Conservation (phyloP, 2,329 filamentous ascomycete genomes). For the Sphaerulina vaccinii region DNA sequence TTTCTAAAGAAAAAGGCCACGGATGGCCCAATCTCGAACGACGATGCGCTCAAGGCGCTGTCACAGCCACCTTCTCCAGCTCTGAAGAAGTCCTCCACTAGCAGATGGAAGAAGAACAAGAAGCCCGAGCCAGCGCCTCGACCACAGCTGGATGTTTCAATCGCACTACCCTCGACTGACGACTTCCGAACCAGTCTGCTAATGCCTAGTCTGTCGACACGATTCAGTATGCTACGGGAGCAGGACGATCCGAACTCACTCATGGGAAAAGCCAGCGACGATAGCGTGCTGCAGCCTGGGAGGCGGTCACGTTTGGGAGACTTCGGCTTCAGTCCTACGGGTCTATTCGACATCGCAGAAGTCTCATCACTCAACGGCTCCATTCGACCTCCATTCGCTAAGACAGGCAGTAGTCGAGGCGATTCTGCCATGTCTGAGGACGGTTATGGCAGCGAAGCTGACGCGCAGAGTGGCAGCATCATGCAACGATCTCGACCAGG, state of each 20-base stretch:
- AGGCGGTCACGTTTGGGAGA: conserved; percentile 75
- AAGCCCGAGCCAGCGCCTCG: conserved; percentile 53
- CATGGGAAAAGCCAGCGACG: conserved; percentile 90
- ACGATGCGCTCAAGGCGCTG: conserved; percentile 23
- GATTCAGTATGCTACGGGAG: conserved; percentile 95
- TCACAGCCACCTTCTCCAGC: conserved; percentile 25
- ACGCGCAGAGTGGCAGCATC: conserved; percentile 60
- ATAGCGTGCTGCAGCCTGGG: conserved; percentile 83
- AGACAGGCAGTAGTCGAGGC: conserved; percentile 45
- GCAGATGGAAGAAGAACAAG: conserved; percentile 50
- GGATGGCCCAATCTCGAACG: conserved; percentile 48
- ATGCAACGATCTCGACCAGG: conserved; percentile 79
- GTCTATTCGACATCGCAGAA: conserved; percentile 82
- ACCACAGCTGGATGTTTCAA: conserved; percentile 68
- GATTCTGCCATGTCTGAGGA: conserved; percentile 64
- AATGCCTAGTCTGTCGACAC: conserved; percentile 90
- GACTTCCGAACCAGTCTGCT: conserved; percentile 94
- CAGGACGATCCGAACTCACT: conserved; percentile 89
- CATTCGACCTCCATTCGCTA: conserved; percentile 59
- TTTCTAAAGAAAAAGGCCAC: conserved; percentile 72
- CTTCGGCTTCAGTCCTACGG: conserved; percentile 59
- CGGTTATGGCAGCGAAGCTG: conserved; percentile 62
- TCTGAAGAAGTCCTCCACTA: conserved; percentile 35
- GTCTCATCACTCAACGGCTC: conserved; percentile 74
- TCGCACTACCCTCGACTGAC: conserved; percentile 75